These are phyloP conservation scores for Pulveroboletus ravenelii DNA, from an alignment of 768 basidiomycete genomes.

Conservation along the genomic window DNA sequence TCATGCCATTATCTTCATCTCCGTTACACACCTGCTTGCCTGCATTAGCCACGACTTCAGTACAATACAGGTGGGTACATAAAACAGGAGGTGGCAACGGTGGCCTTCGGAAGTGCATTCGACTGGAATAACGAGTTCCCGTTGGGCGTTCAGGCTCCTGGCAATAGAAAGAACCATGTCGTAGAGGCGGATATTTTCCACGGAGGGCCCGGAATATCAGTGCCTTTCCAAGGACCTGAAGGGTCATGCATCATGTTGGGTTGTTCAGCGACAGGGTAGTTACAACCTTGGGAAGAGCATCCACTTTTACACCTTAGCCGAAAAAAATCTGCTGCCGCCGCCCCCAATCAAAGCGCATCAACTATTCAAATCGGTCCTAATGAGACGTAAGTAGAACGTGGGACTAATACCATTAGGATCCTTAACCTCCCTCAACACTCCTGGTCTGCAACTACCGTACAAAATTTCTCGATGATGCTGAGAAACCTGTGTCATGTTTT, in stretches of 20 bases:
- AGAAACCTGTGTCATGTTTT: slow-evolving; percentile 37
- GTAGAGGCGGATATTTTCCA: slow-evolving; percentile 33
- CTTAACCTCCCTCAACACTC: slow-evolving; percentile 13
- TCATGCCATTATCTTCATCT: slow-evolving; percentile 9
- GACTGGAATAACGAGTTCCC: slow-evolving; percentile 26
- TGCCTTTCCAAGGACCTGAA: slow-evolving; percentile 37
- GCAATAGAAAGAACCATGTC: slow-evolving; percentile 35
- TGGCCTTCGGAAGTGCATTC: slow-evolving; percentile 18
- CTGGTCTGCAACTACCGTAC: slow-evolving; percentile 22
- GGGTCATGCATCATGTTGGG: slow-evolving; percentile 42
- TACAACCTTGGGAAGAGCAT: slow-evolving; percentile 44
- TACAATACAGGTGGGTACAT: neutral
- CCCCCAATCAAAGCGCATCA: slow-evolving; percentile 11
- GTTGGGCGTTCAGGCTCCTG: slow-evolving; percentile 38
- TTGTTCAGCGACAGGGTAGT: slow-evolving; percentile 33
- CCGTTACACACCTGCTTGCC: slow-evolving; percentile 17
- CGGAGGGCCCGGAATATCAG: slow-evolving; percentile 21
- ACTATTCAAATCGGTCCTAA: slow-evolving; percentile 28
- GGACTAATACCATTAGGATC: slow-evolving; percentile 20
- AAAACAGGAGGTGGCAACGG: slow-evolving; percentile 33
- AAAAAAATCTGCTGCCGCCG: slow-evolving; percentile 36
- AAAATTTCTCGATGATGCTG: slow-evolving; percentile 17
- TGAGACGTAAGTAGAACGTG: slow-evolving; percentile 7
- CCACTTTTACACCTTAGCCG: slow-evolving; percentile 37
- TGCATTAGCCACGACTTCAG: slow-evolving; percentile 10